These are phyloP conservation scores for Petunia hybrid DNA, from an alignment of 305 asterid genomes.

Conservation along the genomic window DNA sequence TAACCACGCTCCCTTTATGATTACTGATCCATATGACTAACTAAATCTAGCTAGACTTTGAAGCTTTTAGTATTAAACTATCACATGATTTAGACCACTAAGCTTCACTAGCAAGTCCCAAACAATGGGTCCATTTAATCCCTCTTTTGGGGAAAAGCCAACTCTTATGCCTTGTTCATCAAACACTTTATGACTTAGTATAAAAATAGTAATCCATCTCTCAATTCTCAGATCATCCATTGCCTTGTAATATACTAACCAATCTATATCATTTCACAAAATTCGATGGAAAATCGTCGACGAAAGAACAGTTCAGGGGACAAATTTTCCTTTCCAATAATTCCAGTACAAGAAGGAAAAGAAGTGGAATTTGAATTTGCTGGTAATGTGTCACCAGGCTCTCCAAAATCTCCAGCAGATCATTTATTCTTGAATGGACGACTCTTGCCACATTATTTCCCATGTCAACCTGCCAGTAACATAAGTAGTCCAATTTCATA, in stretches of 20 bases:
- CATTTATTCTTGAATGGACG: constrained; percentile 73
- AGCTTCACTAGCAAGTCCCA: constrained; percentile 44
- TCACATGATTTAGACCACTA: constrained; percentile 50
- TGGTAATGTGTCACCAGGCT: constrained; percentile 44
- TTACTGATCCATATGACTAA: constrained; percentile 44
- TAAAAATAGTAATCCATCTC: constrained; percentile 29
- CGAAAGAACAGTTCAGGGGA: constrained; percentile 48
- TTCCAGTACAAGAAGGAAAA: constrained; percentile 38
- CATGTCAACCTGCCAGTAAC: constrained; percentile 40
- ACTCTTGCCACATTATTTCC: constrained; percentile 73
- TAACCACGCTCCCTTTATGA: constrained; percentile 58
- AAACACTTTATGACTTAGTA: constrained; percentile 30
- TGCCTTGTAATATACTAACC: background rate
- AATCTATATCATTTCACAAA: background rate
- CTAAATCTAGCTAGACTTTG: constrained; percentile 37
- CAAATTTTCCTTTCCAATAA: constrained; percentile 60
- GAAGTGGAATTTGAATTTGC: constrained; percentile 55
- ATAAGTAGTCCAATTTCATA: constrained; percentile 30
- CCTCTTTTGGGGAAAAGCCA: constrained; percentile 47
- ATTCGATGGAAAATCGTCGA: constrained; percentile 50
- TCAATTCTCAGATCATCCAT: background rate
- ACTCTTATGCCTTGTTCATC: constrained; percentile 44
- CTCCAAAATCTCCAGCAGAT: constrained; percentile 79
- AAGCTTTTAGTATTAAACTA: constrained; percentile 18
- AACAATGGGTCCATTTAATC: constrained; percentile 57